phyloP scores from a whole-genome alignment of 2,329 filamentous ascomycete genomes.

The Colletotrichum sp. region DNA sequence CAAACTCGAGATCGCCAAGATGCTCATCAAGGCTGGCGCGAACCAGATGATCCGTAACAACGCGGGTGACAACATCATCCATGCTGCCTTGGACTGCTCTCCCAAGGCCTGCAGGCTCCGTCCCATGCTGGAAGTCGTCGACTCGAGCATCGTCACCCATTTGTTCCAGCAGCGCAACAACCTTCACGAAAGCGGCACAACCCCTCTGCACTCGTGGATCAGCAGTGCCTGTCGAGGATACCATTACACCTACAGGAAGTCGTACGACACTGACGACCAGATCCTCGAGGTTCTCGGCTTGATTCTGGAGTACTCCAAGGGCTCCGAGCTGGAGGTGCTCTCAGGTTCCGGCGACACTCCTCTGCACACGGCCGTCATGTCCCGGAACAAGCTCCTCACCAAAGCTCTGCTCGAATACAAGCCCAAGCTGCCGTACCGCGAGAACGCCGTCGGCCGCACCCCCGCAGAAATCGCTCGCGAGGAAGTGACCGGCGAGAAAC shows the following conservation, averaged over 20 bases:
- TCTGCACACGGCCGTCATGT: slow-evolving; percentile 61
- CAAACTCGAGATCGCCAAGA: slow-evolving; percentile 58
- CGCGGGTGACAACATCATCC: slow-evolving; percentile 71
- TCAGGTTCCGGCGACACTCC: slow-evolving; percentile 70
- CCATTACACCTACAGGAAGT: slow-evolving; percentile 9
- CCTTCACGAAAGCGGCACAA: slow-evolving; percentile 56
- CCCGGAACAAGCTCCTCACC: slow-evolving; percentile 38
- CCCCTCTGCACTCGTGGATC: slow-evolving; percentile 70
- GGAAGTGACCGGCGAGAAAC: slow-evolving; percentile 45
- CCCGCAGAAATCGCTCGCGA: slow-evolving; percentile 72
- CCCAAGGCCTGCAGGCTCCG: slow-evolving; percentile 42
- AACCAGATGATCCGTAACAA: slow-evolving; percentile 70
- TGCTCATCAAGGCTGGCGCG: slow-evolving; percentile 71
- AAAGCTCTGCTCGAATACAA: slow-evolving; percentile 57
- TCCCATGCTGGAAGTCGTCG: slow-evolving; percentile 62
- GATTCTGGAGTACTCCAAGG: slow-evolving; percentile 61
- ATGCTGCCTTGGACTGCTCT: slow-evolving; percentile 51
- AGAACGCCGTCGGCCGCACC: slow-evolving; percentile 79
- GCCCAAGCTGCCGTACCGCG: slow-evolving; percentile 67
- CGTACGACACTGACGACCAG: slow-evolving; percentile 33
- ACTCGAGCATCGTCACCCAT: slow-evolving; percentile 58
- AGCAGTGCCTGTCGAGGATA: background rate
- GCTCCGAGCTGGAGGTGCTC: slow-evolving; percentile 61
- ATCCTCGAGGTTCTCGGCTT: slow-evolving; percentile 48
- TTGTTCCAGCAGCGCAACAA: slow-evolving; percentile 65